Evolutionary conservation across 1,284 basidiomycete genomes (phyloP), one percentile per base, ranked within the genome.

Genomic region (Ceratobasidium sp.): DNA sequence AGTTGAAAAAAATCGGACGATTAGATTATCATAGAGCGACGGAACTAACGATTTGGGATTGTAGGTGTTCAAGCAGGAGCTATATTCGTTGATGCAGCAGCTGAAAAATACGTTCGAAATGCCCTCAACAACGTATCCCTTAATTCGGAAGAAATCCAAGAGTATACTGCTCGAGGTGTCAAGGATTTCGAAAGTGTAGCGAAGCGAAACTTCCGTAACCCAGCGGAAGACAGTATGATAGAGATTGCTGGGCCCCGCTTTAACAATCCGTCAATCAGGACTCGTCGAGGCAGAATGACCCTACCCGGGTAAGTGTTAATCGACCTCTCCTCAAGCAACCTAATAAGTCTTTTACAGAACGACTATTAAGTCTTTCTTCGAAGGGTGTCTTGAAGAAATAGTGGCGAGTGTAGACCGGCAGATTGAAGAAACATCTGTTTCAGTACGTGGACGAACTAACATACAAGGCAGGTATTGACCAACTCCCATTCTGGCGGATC

Each of bases 41-140:
- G 20, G 26, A 31, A 23, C 26, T 11, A 53, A 23, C 20, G 20
- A 28, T 39, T 2, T 39, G 67, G 23, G 20, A 28, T 66, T 2
- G 13, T 35, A 77, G 76, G 76, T 45, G 69, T 77, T 13, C 76
- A 77, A 66, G 69, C 69, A 1, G 76, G 76, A 11, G 76, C 42
- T 2, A 65, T 74, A 31, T 74, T 53, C 35, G 53, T 77, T 35
- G 61, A 77, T 67, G 31, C 28, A 17, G 35, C 15, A 33, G 71
- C 71, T 15, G 49, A 74, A 35, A 64, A 51, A 53, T 51, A 74
- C 17, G 13, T 76, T 6, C 58, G 39, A 42, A 47, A n/a, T 10
- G 26, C 37, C n/a, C 37, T 75, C 35, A 39, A 42, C 10, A 64
- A 64, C 15, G 63, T 60, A 35, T 42, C 35, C 6, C 39, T 65